Conservation (phyloP, 2,329 filamentous ascomycete species). For the Xylariaceae sp. region DNA sequence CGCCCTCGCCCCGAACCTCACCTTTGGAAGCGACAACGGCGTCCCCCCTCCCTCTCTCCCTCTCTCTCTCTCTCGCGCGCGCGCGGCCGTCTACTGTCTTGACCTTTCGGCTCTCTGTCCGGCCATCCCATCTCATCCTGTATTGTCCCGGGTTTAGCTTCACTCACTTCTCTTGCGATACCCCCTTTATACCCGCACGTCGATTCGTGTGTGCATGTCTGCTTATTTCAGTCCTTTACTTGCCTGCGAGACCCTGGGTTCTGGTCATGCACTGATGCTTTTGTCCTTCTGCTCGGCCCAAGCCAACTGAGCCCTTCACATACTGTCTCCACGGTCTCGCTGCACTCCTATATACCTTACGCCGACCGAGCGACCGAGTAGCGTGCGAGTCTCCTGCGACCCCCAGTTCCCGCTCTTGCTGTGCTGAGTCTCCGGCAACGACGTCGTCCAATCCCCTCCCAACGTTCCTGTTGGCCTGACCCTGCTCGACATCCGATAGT, state of each 20-base stretch:
- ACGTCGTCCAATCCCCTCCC: slow-evolving; percentile 1
- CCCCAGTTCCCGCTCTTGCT: slow-evolving; percentile 10
- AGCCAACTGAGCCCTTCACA: slow-evolving; percentile 13
- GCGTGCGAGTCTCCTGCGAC: slow-evolving; percentile 1
- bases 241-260: slow-evolving; percentile 6
- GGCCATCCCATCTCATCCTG: too few species aligned
- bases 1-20: too few species aligned
- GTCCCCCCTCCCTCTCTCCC: too few species aligned
- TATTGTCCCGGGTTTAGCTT: too few species aligned
- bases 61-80: too few species aligned
- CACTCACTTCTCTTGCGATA: slow-evolving; percentile 12
- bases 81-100: too few species aligned
- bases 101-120: too few species aligned
- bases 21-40: too few species aligned
- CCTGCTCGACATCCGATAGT: too few species aligned
- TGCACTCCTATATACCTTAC: not conserved
- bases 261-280: not conserved
- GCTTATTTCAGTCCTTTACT: slow-evolving; percentile 23
- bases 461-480: too few species aligned
- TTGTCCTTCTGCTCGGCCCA: not conserved
- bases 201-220: slow-evolving; percentile 22
- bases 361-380: too few species aligned
- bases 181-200: slow-evolving; percentile 26
- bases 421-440: slow-evolving; percentile 6
- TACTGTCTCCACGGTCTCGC: slow-evolving; percentile 11